Base-by-base conservation (phyloP, 2,329 filamentous ascomycete species). In the Sporothrix globosa region DNA sequence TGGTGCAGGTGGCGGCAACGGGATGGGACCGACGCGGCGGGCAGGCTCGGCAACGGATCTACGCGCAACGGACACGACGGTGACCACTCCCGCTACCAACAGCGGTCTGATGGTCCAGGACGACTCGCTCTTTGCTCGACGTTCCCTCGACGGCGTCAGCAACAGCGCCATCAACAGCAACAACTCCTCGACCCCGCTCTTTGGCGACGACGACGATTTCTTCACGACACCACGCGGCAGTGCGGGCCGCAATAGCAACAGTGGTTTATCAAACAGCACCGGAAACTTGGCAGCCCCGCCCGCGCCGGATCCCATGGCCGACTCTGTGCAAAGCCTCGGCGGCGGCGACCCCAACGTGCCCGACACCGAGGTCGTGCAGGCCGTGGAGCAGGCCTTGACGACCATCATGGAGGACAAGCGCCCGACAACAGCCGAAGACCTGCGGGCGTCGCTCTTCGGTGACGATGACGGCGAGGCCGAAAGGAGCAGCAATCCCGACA, bases 381-480 rank as follows among this genome's bases (percentile, higher is more conserved):
- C 93, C 3, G 95, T 99, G 87, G 94, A 98, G 78, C 89, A 92
- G 74, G 96, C 94, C 19, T 84, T 99, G 65, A 97, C 91, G 74
- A 92, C 94, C 73, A 99, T 99, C 73, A 91, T 99, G 83, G 93
- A 93, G 74, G 89, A 93, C 74, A 88, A 91, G 63, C 88, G 84
- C 46, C 86, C 86, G 17, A 82, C 91, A 66, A 88, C 87, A 24
- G 85, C 87, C 1, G 88, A 90, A 74, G 89, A 90, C 73, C 79
- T 90, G 19, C 83, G 88, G 53, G 87, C 87, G 19, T 92, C 91
- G 0, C 79, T 94, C 0, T 92, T 94, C 77, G 85, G 85, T 3
- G 70, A 71, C 30, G 81, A 85, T 14, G 85, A 87, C 3, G 83
- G 84, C 61, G 79, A 83, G 67, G 79, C 83, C 30, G 1, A 82